Conservation (phyloP, 2,329 filamentous ascomycete genomes). For the Pseudogymnoascus sp. region DNA sequence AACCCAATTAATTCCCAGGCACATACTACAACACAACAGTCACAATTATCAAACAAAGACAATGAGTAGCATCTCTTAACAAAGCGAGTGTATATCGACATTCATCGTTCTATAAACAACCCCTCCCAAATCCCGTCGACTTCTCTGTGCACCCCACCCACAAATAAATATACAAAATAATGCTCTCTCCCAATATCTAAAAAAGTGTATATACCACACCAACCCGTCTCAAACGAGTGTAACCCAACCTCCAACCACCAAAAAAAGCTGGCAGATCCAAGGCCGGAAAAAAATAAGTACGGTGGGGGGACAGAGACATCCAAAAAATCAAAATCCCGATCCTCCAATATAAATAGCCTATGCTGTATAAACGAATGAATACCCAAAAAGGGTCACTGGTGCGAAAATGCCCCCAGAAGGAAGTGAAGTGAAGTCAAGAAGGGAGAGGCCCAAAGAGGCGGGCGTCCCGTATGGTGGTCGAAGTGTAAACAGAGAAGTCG, state of each 20-base stretch:
- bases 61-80: background rate
- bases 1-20: background rate
- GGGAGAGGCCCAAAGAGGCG: background rate
- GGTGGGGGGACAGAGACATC: background rate
- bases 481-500: constrained; percentile 6
- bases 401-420: background rate
- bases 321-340: background rate
- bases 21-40: background rate
- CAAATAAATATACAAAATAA: constrained; percentile 1
- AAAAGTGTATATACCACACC: background rate
- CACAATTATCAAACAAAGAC: background rate
- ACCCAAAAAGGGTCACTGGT: constrained; percentile 3
- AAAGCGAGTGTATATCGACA: constrained; percentile 1
- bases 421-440: background rate
- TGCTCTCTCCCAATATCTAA: background rate
- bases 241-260: background rate
- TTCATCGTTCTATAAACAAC: background rate
- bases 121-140: background rate
- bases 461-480: background rate
- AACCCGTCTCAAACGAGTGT: constrained; percentile 5
- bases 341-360: constrained; percentile 6
- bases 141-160: background rate
- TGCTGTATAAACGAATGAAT: constrained; percentile 4
- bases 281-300: constrained; percentile 3
- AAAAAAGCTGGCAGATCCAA: background rate